These are phyloP conservation scores for Lathyrus sativus DNA, from an alignment of 306 rosid species.

Conservation along the genomic window DNA sequence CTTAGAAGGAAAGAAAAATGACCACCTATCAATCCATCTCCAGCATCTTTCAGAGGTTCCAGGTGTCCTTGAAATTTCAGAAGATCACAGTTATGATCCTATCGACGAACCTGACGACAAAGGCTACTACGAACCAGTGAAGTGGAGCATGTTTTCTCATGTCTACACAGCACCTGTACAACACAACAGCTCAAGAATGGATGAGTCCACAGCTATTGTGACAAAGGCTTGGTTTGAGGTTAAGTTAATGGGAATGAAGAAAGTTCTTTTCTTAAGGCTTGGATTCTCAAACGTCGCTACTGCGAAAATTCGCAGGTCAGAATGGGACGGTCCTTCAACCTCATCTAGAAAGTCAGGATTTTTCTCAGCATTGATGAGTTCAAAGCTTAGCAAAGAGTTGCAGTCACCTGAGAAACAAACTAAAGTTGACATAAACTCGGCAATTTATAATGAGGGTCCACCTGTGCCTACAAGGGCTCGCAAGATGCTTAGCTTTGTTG, in stretches of 20 bases:
- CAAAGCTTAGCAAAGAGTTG: constrained; percentile 67
- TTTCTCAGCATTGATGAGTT: constrained; percentile 71
- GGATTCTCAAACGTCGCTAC: constrained; percentile 76
- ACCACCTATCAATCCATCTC: constrained; percentile 81
- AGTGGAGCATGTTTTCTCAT: constrained; percentile 83
- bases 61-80: constrained; percentile 55
- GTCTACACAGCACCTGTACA: constrained; percentile 80
- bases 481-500: constrained; percentile 67
- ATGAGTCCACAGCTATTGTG: constrained; percentile 65
- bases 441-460: constrained; percentile 73
- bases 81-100: constrained; percentile 55
- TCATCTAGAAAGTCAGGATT: constrained; percentile 77
- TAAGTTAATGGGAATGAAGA: constrained; percentile 69
- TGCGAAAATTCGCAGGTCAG: constrained; percentile 71
- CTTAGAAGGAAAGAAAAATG: constrained; percentile 76
- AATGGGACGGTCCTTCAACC: constrained; percentile 77
- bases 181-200: constrained; percentile 55
- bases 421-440: constrained; percentile 77
- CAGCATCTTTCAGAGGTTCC: constrained; percentile 86
- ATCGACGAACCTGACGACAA: constrained; percentile 53
- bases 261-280: constrained; percentile 77
- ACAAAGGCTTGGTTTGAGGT: constrained; percentile 92
- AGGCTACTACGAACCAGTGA: constrained; percentile 70
- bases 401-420: constrained; percentile 48
- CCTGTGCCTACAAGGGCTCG: constrained; percentile 67